Percentiles rank a stretch among this genome's conserved stretches.
These are phyloP conservation scores for Fusarium buxicola DNA, from an alignment of 2,329 filamentous ascomycete species.

Conservation along the genomic window DNA sequence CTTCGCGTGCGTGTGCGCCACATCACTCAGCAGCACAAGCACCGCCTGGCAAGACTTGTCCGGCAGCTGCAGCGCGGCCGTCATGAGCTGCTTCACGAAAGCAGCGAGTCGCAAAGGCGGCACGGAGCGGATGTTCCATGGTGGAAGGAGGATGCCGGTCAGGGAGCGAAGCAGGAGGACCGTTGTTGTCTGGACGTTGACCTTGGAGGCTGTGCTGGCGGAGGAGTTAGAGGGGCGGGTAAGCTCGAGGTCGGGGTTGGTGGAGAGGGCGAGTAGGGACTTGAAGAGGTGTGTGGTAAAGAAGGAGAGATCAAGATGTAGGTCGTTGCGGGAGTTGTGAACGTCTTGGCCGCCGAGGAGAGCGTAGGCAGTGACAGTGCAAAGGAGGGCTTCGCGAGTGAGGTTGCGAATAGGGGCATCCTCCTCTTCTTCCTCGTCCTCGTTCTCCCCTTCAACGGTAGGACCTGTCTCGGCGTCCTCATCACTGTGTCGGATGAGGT, in stretches of 20 bases:
- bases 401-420: constrained; percentile 71
- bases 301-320: constrained; percentile 93
- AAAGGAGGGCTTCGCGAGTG: constrained; percentile 88
- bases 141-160: constrained; percentile 81
- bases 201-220: constrained; percentile 66
- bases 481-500: constrained; percentile 84
- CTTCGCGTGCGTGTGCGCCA: constrained; percentile 83
- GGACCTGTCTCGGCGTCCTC: constrained; percentile 62
- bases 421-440: constrained; percentile 58
- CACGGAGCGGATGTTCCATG: constrained; percentile 77
- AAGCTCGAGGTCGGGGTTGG: constrained; percentile 88
- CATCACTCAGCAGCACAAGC: constrained; percentile 79
- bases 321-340: constrained; percentile 80
- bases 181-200: constrained; percentile 95
- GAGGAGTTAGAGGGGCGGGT: constrained; percentile 60
- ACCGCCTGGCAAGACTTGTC: constrained; percentile 89
- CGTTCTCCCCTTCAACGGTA: constrained; percentile 58
- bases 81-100: constrained; percentile 92
- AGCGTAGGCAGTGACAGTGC: constrained; percentile 96
- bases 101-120: constrained; percentile 89
- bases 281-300: constrained; percentile 96
- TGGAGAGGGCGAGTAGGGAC: constrained; percentile 80
- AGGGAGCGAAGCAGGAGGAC: constrained; percentile 91
- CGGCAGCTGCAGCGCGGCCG: constrained; percentile 83
- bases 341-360: constrained; percentile 94